Base-by-base conservation (phyloP, 2,329 filamentous ascomycete species). In the Stachybotrys echinatus region DNA sequence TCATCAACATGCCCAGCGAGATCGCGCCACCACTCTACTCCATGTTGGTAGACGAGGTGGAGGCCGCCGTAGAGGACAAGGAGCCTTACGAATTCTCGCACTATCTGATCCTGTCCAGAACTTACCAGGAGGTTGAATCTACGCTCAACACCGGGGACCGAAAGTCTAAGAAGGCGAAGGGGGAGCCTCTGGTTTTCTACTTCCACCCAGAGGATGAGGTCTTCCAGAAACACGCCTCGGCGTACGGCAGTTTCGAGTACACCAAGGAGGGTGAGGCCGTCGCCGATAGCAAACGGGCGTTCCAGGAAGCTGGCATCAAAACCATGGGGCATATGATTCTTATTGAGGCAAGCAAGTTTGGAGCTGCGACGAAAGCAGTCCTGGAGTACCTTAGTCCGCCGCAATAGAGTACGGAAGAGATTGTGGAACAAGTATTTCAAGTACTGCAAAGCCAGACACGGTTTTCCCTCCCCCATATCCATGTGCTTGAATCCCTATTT, bases 131-230 rank as follows among this genome's bases (percentile, higher is more conserved):
- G 74, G 82, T 96, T 23, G 85, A 84, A 59, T 96, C 91, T 2
- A 83, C 81, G 53, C 74, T 97, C 17, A 88, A 92, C 58, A 75
- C 80, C 48, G 83, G 87, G 62, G 63, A 64, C 38, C 65, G 68
- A 48, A 69, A 84, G 55, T 77, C 79, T 60, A 92, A 88, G 71
- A 88, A 86, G 72, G 81, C 76, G 50, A 79, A 79, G 65, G 70
- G 79, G 52, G 75, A 77, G 47, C 71, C 75, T 8, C 80, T 87
- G 60, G 75, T 81, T 31, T 95, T 91, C 70, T 95, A 92, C 70
- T 99, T 97, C 75, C 94, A 99, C 66, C 87, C 91, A 0, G 94
- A 99, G 71, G 94, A 99, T 63, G 94, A 97, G 74, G 81, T 92
- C 47, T 72, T 96, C 60, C 84, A 94, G 56, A 84, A 83, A 63